These are phyloP conservation scores for Neocallimastix lanati DNA, from an alignment of 192 early-diverging fungal species.

Conservation along the genomic window DNA sequence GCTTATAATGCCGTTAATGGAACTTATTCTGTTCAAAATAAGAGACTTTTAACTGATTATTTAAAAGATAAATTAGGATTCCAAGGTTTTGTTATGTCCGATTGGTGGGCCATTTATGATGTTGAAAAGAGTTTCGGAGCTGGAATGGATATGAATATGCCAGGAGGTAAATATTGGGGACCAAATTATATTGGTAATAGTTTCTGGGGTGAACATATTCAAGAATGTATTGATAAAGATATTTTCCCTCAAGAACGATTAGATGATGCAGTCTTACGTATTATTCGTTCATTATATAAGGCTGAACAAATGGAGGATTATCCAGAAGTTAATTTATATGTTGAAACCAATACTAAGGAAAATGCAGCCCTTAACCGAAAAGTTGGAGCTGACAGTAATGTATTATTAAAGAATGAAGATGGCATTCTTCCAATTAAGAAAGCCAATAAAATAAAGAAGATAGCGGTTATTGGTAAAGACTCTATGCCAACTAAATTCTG, in stretches of 20 bases:
- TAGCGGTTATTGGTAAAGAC: slow-evolving; percentile 21
- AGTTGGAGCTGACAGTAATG: slow-evolving; percentile 22
- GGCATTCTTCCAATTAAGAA: slow-evolving; percentile 11
- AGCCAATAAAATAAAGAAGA: background rate
- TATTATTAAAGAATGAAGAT: slow-evolving; percentile 24
- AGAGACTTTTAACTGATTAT: slow-evolving; percentile 14
- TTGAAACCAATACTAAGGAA: too few relatives aligned
- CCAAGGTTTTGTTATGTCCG: slow-evolving; percentile 42
- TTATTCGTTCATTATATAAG: too few relatives aligned
- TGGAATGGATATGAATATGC: slow-evolving; percentile 29
- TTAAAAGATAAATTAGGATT: slow-evolving; percentile 35
- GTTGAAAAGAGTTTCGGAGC: slow-evolving; percentile 6
- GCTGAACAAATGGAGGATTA: too few relatives aligned
- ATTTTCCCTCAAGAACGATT: background rate
- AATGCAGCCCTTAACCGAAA: background rate
- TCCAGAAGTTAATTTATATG: too few relatives aligned
- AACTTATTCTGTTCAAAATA: slow-evolving; percentile 33
- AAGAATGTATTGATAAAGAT: background rate
- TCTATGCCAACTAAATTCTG: slow-evolving; percentile 5
- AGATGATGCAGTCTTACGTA: too few relatives aligned
- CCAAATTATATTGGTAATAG: background rate
- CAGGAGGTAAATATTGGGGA: background rate
- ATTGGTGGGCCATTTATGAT: slow-evolving; percentile 30
- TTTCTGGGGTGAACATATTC: background rate
- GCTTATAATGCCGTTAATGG: slow-evolving; percentile 38